A percentile compares a stretch with the other conserved stretches of the same genome.
Conservation (phyloP, 768 basidiomycete genomes). For the Rhizopogon vinicolor region DNA sequence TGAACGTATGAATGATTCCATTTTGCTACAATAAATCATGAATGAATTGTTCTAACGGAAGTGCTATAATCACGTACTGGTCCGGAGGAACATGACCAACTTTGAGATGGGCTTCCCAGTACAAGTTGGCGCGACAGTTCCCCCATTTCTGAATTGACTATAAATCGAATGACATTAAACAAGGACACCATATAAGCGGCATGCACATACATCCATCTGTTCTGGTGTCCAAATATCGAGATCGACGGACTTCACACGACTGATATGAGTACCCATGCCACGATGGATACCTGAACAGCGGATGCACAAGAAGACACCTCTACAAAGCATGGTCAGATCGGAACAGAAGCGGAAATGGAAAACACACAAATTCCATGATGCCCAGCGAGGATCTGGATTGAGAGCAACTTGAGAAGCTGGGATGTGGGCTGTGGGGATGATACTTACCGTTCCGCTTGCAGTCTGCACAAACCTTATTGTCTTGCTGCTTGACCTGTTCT, state of each 20-base stretch:
- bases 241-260: conserved; percentile 95
- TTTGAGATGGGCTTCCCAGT: conserved; percentile 97
- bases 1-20: conserved; percentile 94
- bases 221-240: conserved; percentile 97
- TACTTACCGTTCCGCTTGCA: conserved; percentile 91
- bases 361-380: conserved; percentile 90
- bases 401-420: not conserved
- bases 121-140: conserved; percentile 85
- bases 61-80: conserved; percentile 57
- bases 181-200: not conserved
- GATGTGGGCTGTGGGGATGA: not conserved
- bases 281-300: conserved; percentile 97
- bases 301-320: conserved; percentile 93
- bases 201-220: conserved; percentile 78
- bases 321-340: conserved; percentile 22
- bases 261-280: conserved; percentile 97
- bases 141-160: conserved; percentile 93
- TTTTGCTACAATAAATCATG: conserved; percentile 61
- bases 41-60: not conserved
- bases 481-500: conserved; percentile 82
- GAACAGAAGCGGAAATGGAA: not conserved
- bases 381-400: conserved; percentile 88
- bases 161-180: not conserved
- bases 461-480: conserved; percentile 94
- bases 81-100: conserved; percentile 89